phyloP scores from a whole-genome alignment of 148 eudicot species.

The Fagopyrum tataricum region DNA sequence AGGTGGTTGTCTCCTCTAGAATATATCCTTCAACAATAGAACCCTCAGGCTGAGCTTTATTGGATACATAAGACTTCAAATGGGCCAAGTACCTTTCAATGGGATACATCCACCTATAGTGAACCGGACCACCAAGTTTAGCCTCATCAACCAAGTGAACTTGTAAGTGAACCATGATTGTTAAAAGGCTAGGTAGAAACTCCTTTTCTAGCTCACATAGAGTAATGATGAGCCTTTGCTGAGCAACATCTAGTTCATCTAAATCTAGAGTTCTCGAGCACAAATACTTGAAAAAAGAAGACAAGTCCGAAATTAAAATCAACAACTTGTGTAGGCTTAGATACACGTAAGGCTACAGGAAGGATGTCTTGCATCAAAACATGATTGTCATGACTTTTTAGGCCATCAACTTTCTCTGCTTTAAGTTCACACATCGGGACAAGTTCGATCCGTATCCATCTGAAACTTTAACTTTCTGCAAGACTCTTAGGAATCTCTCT shows the following conservation, averaged over 20 bases:
- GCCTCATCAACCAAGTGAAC: conserved; percentile 8
- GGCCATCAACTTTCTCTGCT: conserved; percentile 13
- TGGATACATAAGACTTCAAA: not conserved
- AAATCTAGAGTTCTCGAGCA: not conserved
- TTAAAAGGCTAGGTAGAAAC: conserved; percentile 15
- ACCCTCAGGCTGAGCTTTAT: no score
- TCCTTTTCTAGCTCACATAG: conserved; percentile 8
- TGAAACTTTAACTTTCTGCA: conserved; percentile 5
- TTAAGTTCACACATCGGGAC: conserved; percentile 3
- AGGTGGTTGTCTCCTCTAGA: no score
- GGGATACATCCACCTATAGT: not conserved
- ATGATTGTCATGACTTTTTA: not conserved
- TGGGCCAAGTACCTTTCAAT: conserved; percentile 9
- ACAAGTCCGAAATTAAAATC: not conserved
- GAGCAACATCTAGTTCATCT: not conserved
- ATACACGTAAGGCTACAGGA: not conserved
- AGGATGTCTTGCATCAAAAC: conserved; percentile 11
- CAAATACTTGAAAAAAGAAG: conserved; percentile 3
- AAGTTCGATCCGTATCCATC: conserved; percentile 11
- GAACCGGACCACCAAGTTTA: conserved; percentile 13
- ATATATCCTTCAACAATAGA: no score
- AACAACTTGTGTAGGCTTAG: not conserved
- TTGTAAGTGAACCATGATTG: conserved; percentile 14
- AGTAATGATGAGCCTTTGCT: not conserved
- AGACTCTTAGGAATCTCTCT: not conserved